A percentile compares a stretch with the other conserved stretches of the same genome.
phyloP scores from a whole-genome alignment of 148 eudicot species.

The Amaranthus hypochondriacus region DNA sequence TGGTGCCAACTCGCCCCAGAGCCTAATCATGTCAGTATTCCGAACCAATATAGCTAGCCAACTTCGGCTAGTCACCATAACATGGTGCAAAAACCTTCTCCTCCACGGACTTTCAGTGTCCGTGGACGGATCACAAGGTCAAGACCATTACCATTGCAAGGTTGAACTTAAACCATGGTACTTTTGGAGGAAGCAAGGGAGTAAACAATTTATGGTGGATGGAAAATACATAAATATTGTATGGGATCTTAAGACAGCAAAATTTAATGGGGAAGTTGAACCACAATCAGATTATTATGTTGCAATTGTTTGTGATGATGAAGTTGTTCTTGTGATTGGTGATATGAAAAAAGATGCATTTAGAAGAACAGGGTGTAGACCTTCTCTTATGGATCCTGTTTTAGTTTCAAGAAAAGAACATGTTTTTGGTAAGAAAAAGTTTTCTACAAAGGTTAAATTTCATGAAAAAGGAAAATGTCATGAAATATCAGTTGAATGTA shows the following conservation, averaged over 20 bases:
- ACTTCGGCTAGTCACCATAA: slow-evolving; percentile 56
- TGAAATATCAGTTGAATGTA: slow-evolving; percentile 75
- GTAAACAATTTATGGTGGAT: slow-evolving; percentile 52
- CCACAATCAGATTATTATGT: slow-evolving; percentile 79
- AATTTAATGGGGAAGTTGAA: slow-evolving; percentile 79
- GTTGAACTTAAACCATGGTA: slow-evolving; percentile 93
- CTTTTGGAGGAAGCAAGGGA: slow-evolving; percentile 86
- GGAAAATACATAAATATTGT: slow-evolving; percentile 50
- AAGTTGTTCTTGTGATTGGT: slow-evolving; percentile 70
- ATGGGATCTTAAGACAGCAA: slow-evolving; percentile 79
- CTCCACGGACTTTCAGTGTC: slow-evolving; percentile 76
- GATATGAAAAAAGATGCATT: slow-evolving; percentile 82
- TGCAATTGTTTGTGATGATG: slow-evolving; percentile 65
- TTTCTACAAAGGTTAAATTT: slow-evolving; percentile 57
- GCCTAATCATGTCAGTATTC: slow-evolving; percentile 66
- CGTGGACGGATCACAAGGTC: slow-evolving; percentile 47
- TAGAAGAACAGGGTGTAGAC: slow-evolving; percentile 70
- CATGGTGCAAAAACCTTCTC: slow-evolving; percentile 80
- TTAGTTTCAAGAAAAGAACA: slow-evolving; percentile 75
- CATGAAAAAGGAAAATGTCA: slow-evolving; percentile 71
- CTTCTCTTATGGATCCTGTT: slow-evolving; percentile 65
- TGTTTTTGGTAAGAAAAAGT: slow-evolving; percentile 73
- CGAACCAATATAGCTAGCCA: slow-evolving; percentile 54
- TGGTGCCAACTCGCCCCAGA: slow-evolving; percentile 47
- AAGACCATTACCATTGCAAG: slow-evolving; percentile 55